phyloP scores from a whole-genome alignment of 495 filamentous ascomycete genomes.

The Neurospora pannonica region DNA sequence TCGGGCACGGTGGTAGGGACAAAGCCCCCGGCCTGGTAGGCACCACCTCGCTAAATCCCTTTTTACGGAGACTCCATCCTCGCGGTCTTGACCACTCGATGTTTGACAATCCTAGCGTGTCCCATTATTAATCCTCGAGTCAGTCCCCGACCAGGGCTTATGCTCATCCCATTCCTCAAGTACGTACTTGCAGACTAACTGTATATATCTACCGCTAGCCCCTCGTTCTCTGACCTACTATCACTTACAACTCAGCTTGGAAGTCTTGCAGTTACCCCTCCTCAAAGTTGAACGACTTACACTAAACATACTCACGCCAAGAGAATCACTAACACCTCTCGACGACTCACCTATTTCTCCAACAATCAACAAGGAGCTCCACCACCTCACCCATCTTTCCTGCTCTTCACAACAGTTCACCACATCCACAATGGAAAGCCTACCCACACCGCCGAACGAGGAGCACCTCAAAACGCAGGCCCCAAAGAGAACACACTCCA shows the following conservation, averaged over 20 bases:
- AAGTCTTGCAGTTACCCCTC: neutral
- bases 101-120: slow-evolving; percentile 7
- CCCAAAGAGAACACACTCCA: slow-evolving; percentile 13
- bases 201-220: slow-evolving; percentile 4
- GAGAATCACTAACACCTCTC: slow-evolving; percentile 6
- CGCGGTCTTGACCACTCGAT: slow-evolving; percentile 1
- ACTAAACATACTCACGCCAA: slow-evolving; percentile 2
- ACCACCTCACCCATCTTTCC: neutral
- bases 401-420: neutral
- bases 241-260: slow-evolving; percentile 4
- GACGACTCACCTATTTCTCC: neutral
- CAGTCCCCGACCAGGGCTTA: slow-evolving; percentile 9
- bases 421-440: slow-evolving; percentile 31
- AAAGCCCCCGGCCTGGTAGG: neutral
- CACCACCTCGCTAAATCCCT: neutral
- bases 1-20: neutral
- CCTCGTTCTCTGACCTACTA: neutral
- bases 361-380: neutral
- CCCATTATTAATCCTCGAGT: slow-evolving; percentile 20
- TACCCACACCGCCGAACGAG: slow-evolving; percentile 39
- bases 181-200: neutral
- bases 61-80: slow-evolving; percentile 1
- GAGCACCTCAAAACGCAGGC: slow-evolving; percentile 25
- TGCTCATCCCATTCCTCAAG: slow-evolving; percentile 9
- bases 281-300: neutral